Base-by-base conservation (phyloP, 2,329 filamentous ascomycete genomes). In the Seiridium unicorne region DNA sequence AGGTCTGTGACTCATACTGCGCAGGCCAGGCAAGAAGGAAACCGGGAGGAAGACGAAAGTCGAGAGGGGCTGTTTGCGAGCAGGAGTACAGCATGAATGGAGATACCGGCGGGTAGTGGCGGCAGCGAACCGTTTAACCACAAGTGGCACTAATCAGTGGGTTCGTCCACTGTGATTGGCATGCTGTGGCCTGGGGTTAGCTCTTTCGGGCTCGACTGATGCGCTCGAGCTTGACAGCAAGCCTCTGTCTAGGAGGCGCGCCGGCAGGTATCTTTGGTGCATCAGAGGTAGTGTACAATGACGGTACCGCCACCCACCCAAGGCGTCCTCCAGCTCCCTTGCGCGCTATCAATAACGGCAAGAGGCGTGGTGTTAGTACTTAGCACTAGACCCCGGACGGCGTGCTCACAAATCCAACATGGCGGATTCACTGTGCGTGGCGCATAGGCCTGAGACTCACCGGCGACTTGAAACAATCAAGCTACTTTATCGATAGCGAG, bases 351-450 rank as follows among this genome's bases (percentile, higher is more conserved):
- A 36, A 47, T 38, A 32, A 47, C 44, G 42, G 44, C 40, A 38
- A 48, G 40, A 57, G 55, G 55, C 55, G 55, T 44, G 42, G 26
- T 57, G 13, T 36, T 48, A 48, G 26, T 36, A 31, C 55, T 57
- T 11, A 46, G 55, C 47, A 44, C 47, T 36, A 34, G 44, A 59
- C 60, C 62, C 58, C 61, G 61, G 61, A 51, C 18, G 13, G 40
- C 48, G 55, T 59, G 55, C 57, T 64, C 61, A 62, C 56, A 61
- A 64, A 62, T 63, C 61, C 62, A 65, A 63, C 59, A 56, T 58
- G 57, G 51, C 57, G 60, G 62, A 46, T 38, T 44, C 61, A 59
- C 62, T 60, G 65, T 64, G 64, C 64, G 62, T n/a, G 47, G 47
- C 13, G 13, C 18, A 26, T 13, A 26, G 11, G 10, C 51, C 26